Evolutionary conservation across 2,329 filamentous ascomycete genomes (phyloP), one percentile per base, ranked within the genome.

Genomic region (Penicillium griseofulvum): DNA sequence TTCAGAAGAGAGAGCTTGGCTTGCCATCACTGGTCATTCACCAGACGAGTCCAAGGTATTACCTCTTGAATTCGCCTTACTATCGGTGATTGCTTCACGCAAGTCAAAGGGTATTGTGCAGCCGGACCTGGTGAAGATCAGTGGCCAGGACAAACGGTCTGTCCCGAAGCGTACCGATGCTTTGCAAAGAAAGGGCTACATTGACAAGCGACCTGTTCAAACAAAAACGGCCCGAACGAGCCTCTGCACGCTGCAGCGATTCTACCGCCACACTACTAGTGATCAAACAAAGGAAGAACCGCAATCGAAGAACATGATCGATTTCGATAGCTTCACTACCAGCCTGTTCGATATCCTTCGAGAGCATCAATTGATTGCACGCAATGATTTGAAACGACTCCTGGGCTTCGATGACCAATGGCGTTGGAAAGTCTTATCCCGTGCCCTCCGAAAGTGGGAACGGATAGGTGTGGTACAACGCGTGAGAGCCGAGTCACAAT

Each of bases 111-210:
- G 85, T 6, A 81, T 87, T 42, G 67, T 81, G 2, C 85, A 87
- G 65, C 79, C 82, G 2, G 78, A 83, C 2, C 69, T 87, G 36
- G 76, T 78, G 38, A 73, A 70, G 49, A 63, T 81, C 22, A 84
- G 82, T 59, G 81, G 81, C 6, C 85, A 87, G 69, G 84, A 87
- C 67, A 87, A 87, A 65, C 78, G 84, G 43, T 87, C 85, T 1
- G 80, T 87, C 2, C 85, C 85, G 1, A 78, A 81, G 57, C 76
- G 85, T 37, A 87, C 85, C 3, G 81, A 86, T 57, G 69, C 74
- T 3, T 73, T 87, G 37, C 76, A 78, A 6, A 68, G 74, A 34
- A 85, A 83, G 60, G 84, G 84, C 0, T 87, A 87, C 65, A 86
- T 87, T 51, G 76, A 80, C 38, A 87, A 87, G 63, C 74, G 75